Percentiles rank a stretch among this genome's conserved stretches.
Conservation (phyloP, 225 moss, liverwort and hornwort genomes). For the Pseudoscleropodium purum region DNA sequence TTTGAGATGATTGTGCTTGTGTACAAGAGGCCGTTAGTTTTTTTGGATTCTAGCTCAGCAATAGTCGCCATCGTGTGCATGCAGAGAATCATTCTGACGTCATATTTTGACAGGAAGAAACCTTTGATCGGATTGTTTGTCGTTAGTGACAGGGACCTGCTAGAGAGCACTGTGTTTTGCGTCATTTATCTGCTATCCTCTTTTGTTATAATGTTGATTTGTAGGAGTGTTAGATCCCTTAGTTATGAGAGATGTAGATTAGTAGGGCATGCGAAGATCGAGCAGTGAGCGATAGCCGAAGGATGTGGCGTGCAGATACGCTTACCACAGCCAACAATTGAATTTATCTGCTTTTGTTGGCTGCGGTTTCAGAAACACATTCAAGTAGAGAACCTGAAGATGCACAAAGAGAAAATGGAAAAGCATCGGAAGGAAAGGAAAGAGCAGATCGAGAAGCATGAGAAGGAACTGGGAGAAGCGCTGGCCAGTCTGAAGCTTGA, state of each 20-base stretch:
- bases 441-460: conserved; percentile 26
- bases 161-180: neutral
- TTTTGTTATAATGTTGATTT: neutral
- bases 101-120: neutral
- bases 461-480: conserved; percentile 21
- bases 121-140: neutral
- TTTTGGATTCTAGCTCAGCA: neutral
- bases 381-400: conserved; percentile 30
- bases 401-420: conserved; percentile 37
- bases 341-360: neutral
- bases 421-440: conserved; percentile 24
- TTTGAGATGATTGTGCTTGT: neutral
- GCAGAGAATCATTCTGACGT: neutral
- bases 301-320: neutral
- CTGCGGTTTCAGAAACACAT: conserved; percentile 16
- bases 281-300: neutral
- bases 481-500: conserved; percentile 15
- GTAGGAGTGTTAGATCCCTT: neutral
- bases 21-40: neutral
- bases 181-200: neutral
- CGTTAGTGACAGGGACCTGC: neutral
- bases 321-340: neutral
- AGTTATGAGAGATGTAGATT: neutral
- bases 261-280: neutral
- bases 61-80: neutral